phyloP scores from a whole-genome alignment of 2,329 filamentous ascomycete species.

The Scolecobasidium constrictum region DNA sequence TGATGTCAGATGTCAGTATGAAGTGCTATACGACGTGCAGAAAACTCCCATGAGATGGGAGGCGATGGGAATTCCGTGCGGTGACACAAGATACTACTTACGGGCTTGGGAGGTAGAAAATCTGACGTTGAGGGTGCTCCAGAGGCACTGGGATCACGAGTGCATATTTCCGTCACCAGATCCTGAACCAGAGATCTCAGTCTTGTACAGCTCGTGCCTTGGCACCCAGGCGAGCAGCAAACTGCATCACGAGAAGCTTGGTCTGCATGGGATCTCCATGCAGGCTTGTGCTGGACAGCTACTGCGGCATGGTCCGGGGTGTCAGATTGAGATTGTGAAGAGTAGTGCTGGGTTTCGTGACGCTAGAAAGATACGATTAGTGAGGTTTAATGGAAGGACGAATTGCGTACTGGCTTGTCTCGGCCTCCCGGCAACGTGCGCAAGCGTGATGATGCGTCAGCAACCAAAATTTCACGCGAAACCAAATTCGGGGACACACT shows the following conservation, averaged over 20 bases:
- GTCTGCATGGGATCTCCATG: background rate
- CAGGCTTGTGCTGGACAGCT: background rate
- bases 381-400: background rate
- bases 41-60: no score
- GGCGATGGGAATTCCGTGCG: no score
- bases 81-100: conserved; percentile 1
- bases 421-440: background rate
- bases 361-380: background rate
- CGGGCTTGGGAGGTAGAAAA: conserved; percentile 4
- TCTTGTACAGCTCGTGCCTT: conserved; percentile 2
- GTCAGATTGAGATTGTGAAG: background rate
- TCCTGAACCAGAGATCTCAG: conserved; percentile 7
- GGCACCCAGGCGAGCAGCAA: conserved; percentile 7
- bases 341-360: background rate
- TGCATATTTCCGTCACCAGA: conserved; percentile 5
- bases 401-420: background rate
- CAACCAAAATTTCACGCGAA: background rate
- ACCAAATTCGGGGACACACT: background rate
- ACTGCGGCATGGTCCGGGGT: background rate
- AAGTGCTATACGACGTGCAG: no score
- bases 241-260: background rate
- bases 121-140: background rate
- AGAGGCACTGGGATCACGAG: conserved; percentile 3
- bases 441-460: background rate
- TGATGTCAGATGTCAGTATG: background rate